Conservation (phyloP, 768 basidiomycete genomes). For the Termitomyces sp. region DNA sequence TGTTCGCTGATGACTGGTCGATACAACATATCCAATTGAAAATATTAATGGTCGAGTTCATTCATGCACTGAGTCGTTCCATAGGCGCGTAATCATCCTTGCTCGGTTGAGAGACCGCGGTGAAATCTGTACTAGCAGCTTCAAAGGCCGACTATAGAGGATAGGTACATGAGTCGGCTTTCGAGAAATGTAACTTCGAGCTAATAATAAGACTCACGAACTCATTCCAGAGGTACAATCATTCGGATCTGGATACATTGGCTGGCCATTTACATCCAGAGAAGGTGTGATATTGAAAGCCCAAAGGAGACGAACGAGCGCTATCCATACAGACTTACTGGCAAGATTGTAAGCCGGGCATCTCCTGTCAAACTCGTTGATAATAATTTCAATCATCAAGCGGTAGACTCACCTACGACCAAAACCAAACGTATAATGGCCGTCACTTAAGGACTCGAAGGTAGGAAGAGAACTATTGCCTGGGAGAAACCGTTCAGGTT, state of each 20-base stretch:
- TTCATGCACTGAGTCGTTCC: neutral
- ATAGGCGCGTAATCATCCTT: neutral
- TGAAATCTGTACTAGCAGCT: neutral
- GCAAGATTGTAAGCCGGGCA: conserved; percentile 5
- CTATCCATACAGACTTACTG: conserved; percentile 9
- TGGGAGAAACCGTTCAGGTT: neutral
- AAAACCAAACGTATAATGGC: neutral
- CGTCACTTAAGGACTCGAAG: neutral
- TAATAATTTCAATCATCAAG: neutral
- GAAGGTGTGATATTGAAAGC: conserved; percentile 1
- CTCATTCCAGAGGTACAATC: conserved; percentile 8
- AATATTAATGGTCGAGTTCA: too few relatives aligned
- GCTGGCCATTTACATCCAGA: conserved; percentile 1
- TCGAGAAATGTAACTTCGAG: neutral
- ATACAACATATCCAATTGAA: too few relatives aligned
- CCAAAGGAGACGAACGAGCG: conserved; percentile 2
- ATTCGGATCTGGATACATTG: neutral
- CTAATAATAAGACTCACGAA: conserved; percentile 5
- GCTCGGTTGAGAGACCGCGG: neutral
- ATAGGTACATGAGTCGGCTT: neutral
- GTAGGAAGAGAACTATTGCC: neutral
- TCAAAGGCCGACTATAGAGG: neutral
- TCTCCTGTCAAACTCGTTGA: neutral
- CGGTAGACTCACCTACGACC: neutral
- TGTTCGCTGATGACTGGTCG: too few relatives aligned